Evolutionary conservation across 352 stramenopile genomes (phyloP), one percentile per base, ranked within the genome.

Genomic region (Pythium insidiosum): DNA sequence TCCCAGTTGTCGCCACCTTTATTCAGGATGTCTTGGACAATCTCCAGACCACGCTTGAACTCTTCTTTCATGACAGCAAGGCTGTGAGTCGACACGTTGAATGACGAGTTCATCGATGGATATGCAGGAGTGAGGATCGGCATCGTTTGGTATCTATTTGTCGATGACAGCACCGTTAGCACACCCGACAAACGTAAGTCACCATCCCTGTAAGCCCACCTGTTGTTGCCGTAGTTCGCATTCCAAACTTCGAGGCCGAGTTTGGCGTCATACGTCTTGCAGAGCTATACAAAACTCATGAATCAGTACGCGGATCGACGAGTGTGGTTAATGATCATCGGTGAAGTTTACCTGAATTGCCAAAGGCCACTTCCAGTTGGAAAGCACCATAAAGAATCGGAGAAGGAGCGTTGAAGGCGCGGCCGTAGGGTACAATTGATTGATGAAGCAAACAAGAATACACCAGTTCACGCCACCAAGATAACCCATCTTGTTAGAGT

Each of bases 401-500:
- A 89, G 50, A 24, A 95, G 50, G 25, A 95, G 54, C 19, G 82
- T 94, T 21, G 84, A 90, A 0, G 84, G 79, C 10, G 81, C 81
- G 7, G 84, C 84, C 3, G 77, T 92, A 19, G 84, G 84, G 60
- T 94, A 94, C 40, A 95, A 47, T 44, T 94, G 83, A 34, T 94
- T 98, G 38, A 99, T 88, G 40, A 96, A 98, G 53, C 88, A 96
- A 20, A 98, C 94, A 38, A 99, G 68, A 55, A 99, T 99, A 47
- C 95, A 97, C 72, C 82, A 99, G 66, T 99, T 99, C 16, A 99
- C 89, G 55, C 97, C 97, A 40, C 97, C 96, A 2, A 99, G 66
- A 59, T 99, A 99, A 9, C 96, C 97, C 66, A 99, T 92, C 53
- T 98, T 97, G 78, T 99, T 99, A 36, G 88, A 97, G 68, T 99